Percentiles rank a stretch among this genome's conserved stretches.
Evolutionary conservation across 441 rosid species (phyloP).

Genomic region (Arabidopsis lyrata): DNA sequence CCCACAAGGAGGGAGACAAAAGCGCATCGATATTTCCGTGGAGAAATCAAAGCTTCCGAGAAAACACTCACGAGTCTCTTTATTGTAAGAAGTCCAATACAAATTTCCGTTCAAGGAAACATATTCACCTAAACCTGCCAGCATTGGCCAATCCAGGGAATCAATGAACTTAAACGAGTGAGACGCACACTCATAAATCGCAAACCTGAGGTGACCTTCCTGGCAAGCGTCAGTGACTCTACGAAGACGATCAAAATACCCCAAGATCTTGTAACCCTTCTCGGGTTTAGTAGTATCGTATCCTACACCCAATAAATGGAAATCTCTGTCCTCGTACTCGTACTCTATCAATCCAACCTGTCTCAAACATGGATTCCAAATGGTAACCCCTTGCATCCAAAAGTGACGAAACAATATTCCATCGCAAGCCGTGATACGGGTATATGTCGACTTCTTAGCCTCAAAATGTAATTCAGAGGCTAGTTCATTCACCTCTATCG

Average conservation of each 20-base stretch:
- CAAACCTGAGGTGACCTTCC: too few species aligned
- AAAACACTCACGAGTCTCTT: too few species aligned
- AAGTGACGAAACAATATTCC: neutral
- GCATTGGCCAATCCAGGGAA: too few species aligned
- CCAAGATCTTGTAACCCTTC: conserved; percentile 25
- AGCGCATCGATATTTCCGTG: neutral
- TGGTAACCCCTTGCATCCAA: neutral
- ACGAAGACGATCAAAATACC: neutral
- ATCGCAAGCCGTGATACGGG: neutral
- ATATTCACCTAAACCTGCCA: too few species aligned
- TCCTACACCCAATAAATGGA: neutral
- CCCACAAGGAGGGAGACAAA: conserved; percentile 23
- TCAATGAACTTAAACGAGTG: too few species aligned
- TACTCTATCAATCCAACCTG: neutral
- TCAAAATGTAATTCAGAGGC: too few species aligned
- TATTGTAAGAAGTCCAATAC: too few species aligned
- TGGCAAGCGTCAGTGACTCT: too few species aligned
- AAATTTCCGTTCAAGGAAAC: too few species aligned
- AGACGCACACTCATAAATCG: too few species aligned
- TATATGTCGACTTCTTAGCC: neutral
- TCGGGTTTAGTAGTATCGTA: neutral
- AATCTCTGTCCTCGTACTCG: neutral
- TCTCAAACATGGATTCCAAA: conserved; percentile 18
- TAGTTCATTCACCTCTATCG: neutral
- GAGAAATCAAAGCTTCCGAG: conserved; percentile 30